phyloP scores from a whole-genome alignment of 225 moss, liverwort and hornwort species.

The Anthoceros angustus region DNA sequence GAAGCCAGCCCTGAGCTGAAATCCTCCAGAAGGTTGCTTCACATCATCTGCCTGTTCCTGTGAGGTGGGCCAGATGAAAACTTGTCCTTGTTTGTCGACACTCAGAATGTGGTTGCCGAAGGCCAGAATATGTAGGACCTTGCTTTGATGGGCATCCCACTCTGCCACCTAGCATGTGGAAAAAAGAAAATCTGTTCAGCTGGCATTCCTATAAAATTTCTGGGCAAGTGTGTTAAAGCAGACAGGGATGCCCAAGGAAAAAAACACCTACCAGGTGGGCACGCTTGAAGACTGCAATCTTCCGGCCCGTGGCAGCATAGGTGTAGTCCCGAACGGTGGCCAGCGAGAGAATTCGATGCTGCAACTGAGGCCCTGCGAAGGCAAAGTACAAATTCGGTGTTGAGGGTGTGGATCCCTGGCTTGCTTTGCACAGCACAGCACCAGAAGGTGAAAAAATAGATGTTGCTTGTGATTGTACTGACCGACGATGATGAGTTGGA shows the following conservation, averaged over 20 bases:
- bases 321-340: slow-evolving; percentile 71
- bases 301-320: slow-evolving; percentile 59
- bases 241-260: not conserved
- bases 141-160: slow-evolving; percentile 54
- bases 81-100: slow-evolving; percentile 45
- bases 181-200: not conserved
- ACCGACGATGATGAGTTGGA: slow-evolving; percentile 70
- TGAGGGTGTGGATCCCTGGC: not conserved
- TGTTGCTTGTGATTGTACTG: slow-evolving; percentile 4
- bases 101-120: slow-evolving; percentile 75
- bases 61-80: slow-evolving; percentile 45
- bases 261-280: slow-evolving; percentile 33
- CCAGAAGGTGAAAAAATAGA: not conserved
- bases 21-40: slow-evolving; percentile 40
- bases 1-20: slow-evolving; percentile 68
- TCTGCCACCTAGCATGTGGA: slow-evolving; percentile 32
- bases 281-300: slow-evolving; percentile 66
- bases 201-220: not conserved
- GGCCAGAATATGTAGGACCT: slow-evolving; percentile 48
- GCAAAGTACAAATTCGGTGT: not conserved
- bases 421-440: not conserved
- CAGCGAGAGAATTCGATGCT: slow-evolving; percentile 58
- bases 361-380: slow-evolving; percentile 49
- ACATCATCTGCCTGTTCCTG: slow-evolving; percentile 13
- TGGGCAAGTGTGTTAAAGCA: not conserved